phyloP scores from a whole-genome alignment of 108 stramenopile species.

The Bacterosira constricta region DNA sequence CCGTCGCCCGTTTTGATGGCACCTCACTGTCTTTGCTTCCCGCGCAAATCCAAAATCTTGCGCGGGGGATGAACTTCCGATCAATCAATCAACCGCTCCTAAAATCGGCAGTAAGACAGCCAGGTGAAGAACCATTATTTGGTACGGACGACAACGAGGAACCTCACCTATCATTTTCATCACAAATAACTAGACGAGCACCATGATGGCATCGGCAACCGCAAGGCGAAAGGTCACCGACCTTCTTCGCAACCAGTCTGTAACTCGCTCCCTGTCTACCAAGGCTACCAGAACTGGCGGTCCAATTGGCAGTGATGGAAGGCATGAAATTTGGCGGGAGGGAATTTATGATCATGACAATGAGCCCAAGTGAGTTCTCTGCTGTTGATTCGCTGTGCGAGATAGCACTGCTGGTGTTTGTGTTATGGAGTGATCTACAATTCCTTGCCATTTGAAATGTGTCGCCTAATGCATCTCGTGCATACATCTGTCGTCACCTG shows the following conservation, averaged over 20 bases:
- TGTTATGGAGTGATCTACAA: too few relatives aligned
- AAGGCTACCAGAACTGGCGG: constrained; percentile 45
- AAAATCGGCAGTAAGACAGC: too few relatives aligned
- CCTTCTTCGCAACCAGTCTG: not conserved
- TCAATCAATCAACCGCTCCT: too few relatives aligned
- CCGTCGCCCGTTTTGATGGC: not conserved
- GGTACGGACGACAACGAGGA: too few relatives aligned
- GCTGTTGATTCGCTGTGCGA: not conserved
- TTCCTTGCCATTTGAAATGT: too few relatives aligned
- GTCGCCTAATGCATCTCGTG: too few relatives aligned
- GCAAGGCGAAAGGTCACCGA: constrained; percentile 10
- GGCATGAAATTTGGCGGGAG: constrained; percentile 92
- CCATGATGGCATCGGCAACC: constrained; percentile 33
- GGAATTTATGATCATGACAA: constrained; percentile 91
- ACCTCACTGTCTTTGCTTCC: not conserved
- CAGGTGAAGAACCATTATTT: too few relatives aligned
- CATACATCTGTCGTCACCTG: too few relatives aligned
- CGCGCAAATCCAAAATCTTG: not conserved
- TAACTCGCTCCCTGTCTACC: constrained; percentile 27
- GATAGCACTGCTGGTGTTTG: not conserved
- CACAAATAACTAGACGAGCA: not conserved
- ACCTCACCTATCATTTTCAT: too few relatives aligned
- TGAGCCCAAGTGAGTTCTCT: constrained; percentile 81
- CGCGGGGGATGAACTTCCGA: too few relatives aligned
- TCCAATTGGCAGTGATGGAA: constrained; percentile 81